Evolutionary conservation across 2,329 filamentous ascomycete genomes (phyloP).

Genomic region (Colletotrichum tamarilloi): DNA sequence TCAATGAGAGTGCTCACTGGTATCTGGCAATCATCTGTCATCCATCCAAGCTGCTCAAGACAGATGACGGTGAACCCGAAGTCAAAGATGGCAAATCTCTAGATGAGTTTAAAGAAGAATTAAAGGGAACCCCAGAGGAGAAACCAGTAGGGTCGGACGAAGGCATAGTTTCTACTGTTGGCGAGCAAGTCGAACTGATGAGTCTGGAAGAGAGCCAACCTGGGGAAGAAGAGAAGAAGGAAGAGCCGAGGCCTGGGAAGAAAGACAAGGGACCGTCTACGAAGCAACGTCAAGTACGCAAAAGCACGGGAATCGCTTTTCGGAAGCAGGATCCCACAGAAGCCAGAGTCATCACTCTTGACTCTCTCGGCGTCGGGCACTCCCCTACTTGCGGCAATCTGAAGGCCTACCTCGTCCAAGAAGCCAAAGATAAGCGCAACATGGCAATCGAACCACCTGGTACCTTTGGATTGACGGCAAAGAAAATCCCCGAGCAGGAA

Average conservation of each 20-base stretch:
- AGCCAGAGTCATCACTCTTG: constrained; percentile 84
- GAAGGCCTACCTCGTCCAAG: constrained; percentile 80
- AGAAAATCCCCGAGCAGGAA: constrained; percentile 79
- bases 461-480: constrained; percentile 72
- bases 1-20: constrained; percentile 91
- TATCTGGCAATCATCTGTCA: constrained; percentile 97
- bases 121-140: not conserved
- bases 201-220: constrained; percentile 14
- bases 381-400: constrained; percentile 73
- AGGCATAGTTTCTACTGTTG: constrained; percentile 14
- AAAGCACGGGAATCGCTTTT: constrained; percentile 10
- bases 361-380: constrained; percentile 80
- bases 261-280: not conserved
- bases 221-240: not conserved
- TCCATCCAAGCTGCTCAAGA: constrained; percentile 69
- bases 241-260: constrained; percentile 10
- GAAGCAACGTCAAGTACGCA: constrained; percentile 32
- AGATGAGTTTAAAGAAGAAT: constrained; percentile 20
- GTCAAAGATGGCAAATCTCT: not conserved
- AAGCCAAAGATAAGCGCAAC: constrained; percentile 73
- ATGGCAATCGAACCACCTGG: constrained; percentile 50
- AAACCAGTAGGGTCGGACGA: not conserved
- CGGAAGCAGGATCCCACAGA: constrained; percentile 61
- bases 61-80: constrained; percentile 15
- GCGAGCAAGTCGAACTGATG: constrained; percentile 19